Evolutionary conservation across 1,284 basidiomycete species (phyloP).

Genomic region (Boletellus deceptivus): DNA sequence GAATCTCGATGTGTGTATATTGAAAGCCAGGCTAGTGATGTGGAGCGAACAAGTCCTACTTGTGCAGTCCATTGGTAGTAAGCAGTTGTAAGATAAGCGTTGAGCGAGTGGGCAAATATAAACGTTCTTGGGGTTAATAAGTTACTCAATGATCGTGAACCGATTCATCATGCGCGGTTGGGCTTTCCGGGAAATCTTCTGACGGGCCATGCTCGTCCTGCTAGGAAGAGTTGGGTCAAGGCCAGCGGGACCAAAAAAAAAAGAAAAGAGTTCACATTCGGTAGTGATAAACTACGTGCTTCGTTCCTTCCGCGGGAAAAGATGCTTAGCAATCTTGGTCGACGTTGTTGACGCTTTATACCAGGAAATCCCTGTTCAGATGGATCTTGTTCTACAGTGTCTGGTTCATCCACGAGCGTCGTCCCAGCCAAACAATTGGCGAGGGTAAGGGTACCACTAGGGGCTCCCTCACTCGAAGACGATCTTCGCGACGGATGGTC

Average conservation of each 20-base stretch:
- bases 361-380: constrained; percentile 7
- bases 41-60: too few species aligned
- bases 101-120: constrained; percentile 1
- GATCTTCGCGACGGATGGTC: constrained; percentile 17
- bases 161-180: constrained; percentile 6
- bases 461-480: constrained; percentile 18
- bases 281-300: neutral
- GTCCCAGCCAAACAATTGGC: constrained; percentile 12
- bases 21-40: too few species aligned
- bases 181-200: constrained; percentile 4
- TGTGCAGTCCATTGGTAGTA: too few species aligned
- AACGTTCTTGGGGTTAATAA: constrained; percentile 1
- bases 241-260: neutral
- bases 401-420: constrained; percentile 26
- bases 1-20: constrained; percentile 10
- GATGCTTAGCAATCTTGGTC: constrained; percentile 27
- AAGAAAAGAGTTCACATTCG: constrained; percentile 16
- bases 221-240: neutral
- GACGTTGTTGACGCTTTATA: constrained; percentile 17
- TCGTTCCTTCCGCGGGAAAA: constrained; percentile 28
- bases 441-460: neutral
- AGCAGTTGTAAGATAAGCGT: neutral
- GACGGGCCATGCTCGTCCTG: constrained; percentile 11
- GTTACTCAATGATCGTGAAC: constrained; percentile 8
- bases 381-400: constrained; percentile 6